phyloP scores from a whole-genome alignment of 2,329 filamentous ascomycete species.

The Trichoderma pleuroti region DNA sequence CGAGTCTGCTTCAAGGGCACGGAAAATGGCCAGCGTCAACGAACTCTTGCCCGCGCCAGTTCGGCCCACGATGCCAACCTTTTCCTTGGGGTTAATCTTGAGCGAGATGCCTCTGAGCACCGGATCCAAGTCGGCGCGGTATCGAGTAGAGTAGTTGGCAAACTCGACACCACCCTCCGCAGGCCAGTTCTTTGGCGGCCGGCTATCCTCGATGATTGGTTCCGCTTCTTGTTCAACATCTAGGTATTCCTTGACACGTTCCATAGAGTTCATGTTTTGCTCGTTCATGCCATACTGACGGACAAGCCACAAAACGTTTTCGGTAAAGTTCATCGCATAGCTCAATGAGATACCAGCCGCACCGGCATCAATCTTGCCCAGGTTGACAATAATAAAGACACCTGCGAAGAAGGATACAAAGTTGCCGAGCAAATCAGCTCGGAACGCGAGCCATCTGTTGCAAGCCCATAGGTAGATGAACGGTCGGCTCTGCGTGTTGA shows the following conservation, averaged over 20 bases:
- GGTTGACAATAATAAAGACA: slow-evolving; percentile 79
- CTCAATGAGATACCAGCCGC: slow-evolving; percentile 90
- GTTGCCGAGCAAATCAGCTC: slow-evolving; percentile 86
- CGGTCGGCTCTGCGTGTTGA: slow-evolving; percentile 87
- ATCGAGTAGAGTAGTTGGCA: slow-evolving; percentile 81
- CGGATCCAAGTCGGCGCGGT: slow-evolving; percentile 80
- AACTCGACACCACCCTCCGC: slow-evolving; percentile 83
- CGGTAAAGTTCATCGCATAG: slow-evolving; percentile 94
- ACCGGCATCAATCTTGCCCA: slow-evolving; percentile 81
- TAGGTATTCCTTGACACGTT: slow-evolving; percentile 95
- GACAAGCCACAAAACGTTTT: slow-evolving; percentile 95
- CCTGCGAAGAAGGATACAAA: slow-evolving; percentile 92
- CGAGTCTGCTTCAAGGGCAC: slow-evolving; percentile 83
- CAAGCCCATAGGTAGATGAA: slow-evolving; percentile 97
- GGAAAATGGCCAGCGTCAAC: slow-evolving; percentile 86
- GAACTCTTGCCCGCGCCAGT: slow-evolving; percentile 98
- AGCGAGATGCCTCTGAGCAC: slow-evolving; percentile 83
- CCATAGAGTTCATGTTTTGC: slow-evolving; percentile 99
- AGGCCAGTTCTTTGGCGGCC: slow-evolving; percentile 80
- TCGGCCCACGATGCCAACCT: slow-evolving; percentile 92
- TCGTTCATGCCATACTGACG: slow-evolving; percentile 92
- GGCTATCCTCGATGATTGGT: slow-evolving; percentile 70
- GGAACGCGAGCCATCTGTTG: slow-evolving; percentile 93
- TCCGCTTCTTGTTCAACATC: slow-evolving; percentile 92
- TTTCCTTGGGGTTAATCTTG: slow-evolving; percentile 80